Evolutionary conservation across 768 basidiomycete species (phyloP).

Genomic region (Psilocybe sp.): DNA sequence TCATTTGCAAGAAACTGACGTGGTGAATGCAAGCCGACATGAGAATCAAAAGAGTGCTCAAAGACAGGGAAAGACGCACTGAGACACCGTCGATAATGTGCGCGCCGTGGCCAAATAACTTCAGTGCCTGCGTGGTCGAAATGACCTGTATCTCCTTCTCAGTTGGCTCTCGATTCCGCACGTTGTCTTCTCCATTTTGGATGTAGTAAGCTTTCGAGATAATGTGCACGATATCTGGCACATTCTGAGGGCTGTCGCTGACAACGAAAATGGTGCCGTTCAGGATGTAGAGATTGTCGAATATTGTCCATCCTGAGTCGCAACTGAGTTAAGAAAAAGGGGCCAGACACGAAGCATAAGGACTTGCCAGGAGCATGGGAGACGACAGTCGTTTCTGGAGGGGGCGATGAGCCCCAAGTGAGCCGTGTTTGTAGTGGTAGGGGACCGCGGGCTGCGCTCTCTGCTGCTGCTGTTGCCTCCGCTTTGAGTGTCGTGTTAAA

Average conservation of each 20-base stretch:
- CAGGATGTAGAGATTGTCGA: slow-evolving; percentile 77
- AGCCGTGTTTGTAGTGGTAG: slow-evolving; percentile 17
- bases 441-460: slow-evolving; percentile 2
- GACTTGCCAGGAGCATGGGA: slow-evolving; percentile 72
- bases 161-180: slow-evolving; percentile 62
- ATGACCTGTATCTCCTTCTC: slow-evolving; percentile 80
- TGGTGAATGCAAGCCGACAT: slow-evolving; percentile 2
- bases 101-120: slow-evolving; percentile 62
- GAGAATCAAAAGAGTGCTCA: not conserved
- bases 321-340: slow-evolving; percentile 3
- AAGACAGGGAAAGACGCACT: slow-evolving; percentile 31
- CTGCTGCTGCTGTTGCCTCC: slow-evolving; percentile 5
- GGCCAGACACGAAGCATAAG: not conserved
- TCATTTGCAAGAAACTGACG: slow-evolving; percentile 79
- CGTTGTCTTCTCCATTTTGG: slow-evolving; percentile 51
- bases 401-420: slow-evolving; percentile 19
- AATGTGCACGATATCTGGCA: slow-evolving; percentile 69
- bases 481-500: slow-evolving; percentile 5
- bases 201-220: slow-evolving; percentile 69
- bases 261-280: slow-evolving; percentile 86
- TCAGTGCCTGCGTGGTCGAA: slow-evolving; percentile 59
- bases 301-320: slow-evolving; percentile 83
- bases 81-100: slow-evolving; percentile 75
- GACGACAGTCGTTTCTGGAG: slow-evolving; percentile 55
- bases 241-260: slow-evolving; percentile 58